A percentile compares a stretch with the other conserved stretches of the same genome.
Conservation (phyloP, 78 protist genomes). For the Dictyostelium brefeldianum region DNA sequence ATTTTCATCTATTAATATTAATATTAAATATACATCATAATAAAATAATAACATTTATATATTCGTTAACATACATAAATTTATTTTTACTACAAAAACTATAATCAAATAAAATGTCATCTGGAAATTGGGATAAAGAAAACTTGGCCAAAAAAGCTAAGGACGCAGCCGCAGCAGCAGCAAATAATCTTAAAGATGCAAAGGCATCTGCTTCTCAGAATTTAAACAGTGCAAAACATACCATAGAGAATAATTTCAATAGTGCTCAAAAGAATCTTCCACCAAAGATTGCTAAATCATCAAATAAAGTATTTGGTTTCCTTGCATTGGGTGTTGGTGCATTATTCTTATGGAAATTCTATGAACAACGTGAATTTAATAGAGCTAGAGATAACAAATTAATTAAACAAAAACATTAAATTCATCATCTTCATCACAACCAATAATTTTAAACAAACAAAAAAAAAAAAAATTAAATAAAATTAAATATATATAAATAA, state of each 20-base stretch:
- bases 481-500: no score
- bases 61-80: neutral
- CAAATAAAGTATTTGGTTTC: conserved; percentile 2
- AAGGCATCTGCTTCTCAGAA: neutral
- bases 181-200: neutral
- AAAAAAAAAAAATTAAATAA: no score
- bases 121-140: neutral
- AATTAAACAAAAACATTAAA: conserved; percentile 9
- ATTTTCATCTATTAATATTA: no score
- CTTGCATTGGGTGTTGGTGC: neutral
- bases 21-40: no score
- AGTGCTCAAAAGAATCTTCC: neutral
- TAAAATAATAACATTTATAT: no score
- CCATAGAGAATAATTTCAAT: neutral
- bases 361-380: neutral
- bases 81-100: no score
- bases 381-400: neutral
- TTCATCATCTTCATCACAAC: no score
- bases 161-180: neutral
- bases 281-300: neutral
- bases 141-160: neutral
- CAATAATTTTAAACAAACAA: no score
- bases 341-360: neutral
- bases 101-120: neutral
- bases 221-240: conserved; percentile 1